Conservation (phyloP, 441 rosid species). For the Biscutella auriculata region DNA sequence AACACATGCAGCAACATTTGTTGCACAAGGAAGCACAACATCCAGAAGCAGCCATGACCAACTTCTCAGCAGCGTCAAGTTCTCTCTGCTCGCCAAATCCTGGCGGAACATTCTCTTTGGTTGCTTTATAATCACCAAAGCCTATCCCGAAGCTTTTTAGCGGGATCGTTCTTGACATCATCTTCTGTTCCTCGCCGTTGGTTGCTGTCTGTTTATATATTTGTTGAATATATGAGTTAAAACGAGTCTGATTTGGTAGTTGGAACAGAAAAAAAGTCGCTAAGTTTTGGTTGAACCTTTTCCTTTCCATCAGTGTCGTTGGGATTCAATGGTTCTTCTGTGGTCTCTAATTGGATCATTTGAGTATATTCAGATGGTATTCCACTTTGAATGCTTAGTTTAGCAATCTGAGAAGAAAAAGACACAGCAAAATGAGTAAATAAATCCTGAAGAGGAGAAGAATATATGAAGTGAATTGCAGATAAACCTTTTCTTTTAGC, state of each 20-base stretch:
- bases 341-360: conserved; percentile 47
- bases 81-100: conserved; percentile 38
- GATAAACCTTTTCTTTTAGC: conserved; percentile 62
- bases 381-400: conserved; percentile 50
- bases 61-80: conserved; percentile 63
- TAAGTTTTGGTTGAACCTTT: no score
- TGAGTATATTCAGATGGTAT: conserved; percentile 64
- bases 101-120: conserved; percentile 51
- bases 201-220: conserved; percentile 26
- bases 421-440: neutral
- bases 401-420: conserved; percentile 38
- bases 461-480: neutral
- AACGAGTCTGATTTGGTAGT: neutral
- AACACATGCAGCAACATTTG: conserved; percentile 77
- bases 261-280: no score
- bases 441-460: no score
- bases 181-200: conserved; percentile 26
- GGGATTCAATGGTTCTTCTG: conserved; percentile 26
- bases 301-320: conserved; percentile 16
- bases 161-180: conserved; percentile 28
- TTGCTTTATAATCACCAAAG: conserved; percentile 61
- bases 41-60: conserved; percentile 66
- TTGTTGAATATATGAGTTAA: neutral
- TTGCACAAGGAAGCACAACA: conserved; percentile 45
- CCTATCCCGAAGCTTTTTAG: conserved; percentile 46